Evolutionary conservation across 768 basidiomycete species (phyloP).

Genomic region (Leucocoprinus sp.): DNA sequence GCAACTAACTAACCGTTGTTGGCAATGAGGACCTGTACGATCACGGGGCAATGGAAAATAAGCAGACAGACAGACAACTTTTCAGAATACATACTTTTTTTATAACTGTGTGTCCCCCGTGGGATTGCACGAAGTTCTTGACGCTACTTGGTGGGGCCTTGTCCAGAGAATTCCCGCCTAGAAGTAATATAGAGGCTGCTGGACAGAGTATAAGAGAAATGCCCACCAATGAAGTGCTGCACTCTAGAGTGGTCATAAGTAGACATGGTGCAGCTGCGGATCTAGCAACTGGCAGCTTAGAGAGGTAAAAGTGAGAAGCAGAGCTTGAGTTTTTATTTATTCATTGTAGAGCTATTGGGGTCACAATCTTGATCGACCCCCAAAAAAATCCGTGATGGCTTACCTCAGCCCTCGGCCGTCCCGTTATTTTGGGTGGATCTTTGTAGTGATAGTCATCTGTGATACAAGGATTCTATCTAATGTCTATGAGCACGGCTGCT

Average conservation of each 20-base stretch:
- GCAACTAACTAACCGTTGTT: slow-evolving; percentile 70
- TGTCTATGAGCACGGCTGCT: too few relatives aligned
- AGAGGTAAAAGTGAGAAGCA: slow-evolving; percentile 13
- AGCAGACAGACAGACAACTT: background rate
- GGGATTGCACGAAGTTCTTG: slow-evolving; percentile 80
- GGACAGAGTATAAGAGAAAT: background rate
- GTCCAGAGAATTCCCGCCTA: slow-evolving; percentile 91
- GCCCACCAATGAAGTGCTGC: slow-evolving; percentile 45
- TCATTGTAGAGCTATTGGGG: slow-evolving; percentile 25
- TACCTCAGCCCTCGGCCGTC: slow-evolving; percentile 20
- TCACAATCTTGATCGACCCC: slow-evolving; percentile 35
- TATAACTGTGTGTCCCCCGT: slow-evolving; percentile 97
- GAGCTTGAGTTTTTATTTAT: slow-evolving; percentile 20
- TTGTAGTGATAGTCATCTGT: too few relatives aligned
- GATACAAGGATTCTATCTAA: too few relatives aligned
- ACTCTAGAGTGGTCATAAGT: slow-evolving; percentile 47
- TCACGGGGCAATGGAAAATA: slow-evolving; percentile 7
- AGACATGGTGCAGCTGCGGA: slow-evolving; percentile 29
- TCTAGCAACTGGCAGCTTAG: slow-evolving; percentile 13
- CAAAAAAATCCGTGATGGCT: slow-evolving; percentile 31
- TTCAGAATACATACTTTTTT: slow-evolving; percentile 66
- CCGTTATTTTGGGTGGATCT: background rate
- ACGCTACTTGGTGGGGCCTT: slow-evolving; percentile 73
- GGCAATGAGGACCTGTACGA: slow-evolving; percentile 83
- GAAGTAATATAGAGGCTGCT: slow-evolving; percentile 10